Evolutionary conservation across 2,329 filamentous ascomycete species (phyloP).

Genomic region (Fusarium luffae): DNA sequence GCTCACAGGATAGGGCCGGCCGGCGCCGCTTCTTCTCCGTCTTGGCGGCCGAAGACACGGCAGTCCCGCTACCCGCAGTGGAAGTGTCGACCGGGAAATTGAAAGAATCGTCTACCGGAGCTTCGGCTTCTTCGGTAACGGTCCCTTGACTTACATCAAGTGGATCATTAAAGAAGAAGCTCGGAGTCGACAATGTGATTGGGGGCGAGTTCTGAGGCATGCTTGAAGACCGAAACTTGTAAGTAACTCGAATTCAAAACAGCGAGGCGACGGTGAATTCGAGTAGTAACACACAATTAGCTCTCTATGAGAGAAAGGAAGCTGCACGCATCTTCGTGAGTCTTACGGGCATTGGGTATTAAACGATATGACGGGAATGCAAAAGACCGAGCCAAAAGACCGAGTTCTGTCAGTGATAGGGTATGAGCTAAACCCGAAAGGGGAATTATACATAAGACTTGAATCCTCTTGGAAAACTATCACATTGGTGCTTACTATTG

Average conservation of each 20-base stretch:
- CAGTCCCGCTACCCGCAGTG: conserved; percentile 7
- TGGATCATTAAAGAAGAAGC: conserved; percentile 32
- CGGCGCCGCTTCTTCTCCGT: conserved; percentile 53
- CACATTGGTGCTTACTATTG: background rate
- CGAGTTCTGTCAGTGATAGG: conserved; percentile 19
- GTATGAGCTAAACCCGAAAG: conserved; percentile 9
- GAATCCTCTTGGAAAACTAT: background rate
- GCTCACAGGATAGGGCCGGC: conserved; percentile 62
- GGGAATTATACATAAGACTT: background rate
- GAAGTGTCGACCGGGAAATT: background rate
- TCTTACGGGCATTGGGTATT: background rate
- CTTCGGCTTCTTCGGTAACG: background rate
- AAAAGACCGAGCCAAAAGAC: conserved; percentile 34
- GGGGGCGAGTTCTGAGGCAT: conserved; percentile 18
- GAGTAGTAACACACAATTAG: background rate
- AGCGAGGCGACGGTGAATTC: conserved; percentile 25
- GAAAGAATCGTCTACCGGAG: conserved; percentile 4
- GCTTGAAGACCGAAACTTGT: background rate
- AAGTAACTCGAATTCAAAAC: background rate
- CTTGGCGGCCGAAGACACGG: conserved; percentile 23
- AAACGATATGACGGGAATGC: conserved; percentile 4
- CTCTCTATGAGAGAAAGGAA: background rate
- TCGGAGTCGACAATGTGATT: conserved; percentile 22
- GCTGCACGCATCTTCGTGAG: conserved; percentile 4
- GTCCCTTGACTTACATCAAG: conserved; percentile 17